Percentiles rank a stretch among this genome's conserved stretches.
phyloP scores from a whole-genome alignment of 139 green algal species.

The Ulvella scutata region DNA sequence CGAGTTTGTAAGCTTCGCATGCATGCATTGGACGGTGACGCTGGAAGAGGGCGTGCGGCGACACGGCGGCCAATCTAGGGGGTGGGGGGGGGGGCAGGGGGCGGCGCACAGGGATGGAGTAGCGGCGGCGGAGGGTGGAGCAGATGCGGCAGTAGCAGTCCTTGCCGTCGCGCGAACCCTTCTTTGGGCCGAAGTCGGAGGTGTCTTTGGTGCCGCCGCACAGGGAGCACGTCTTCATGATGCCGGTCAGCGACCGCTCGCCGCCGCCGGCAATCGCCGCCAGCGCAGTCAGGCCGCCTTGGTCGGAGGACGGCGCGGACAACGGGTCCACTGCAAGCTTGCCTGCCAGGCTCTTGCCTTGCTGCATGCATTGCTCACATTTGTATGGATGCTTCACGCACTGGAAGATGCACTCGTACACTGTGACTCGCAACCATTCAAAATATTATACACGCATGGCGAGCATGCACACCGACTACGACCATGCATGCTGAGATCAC shows the following conservation, averaged over 20 bases:
- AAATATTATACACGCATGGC: too few species aligned
- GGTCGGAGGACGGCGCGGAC: background rate
- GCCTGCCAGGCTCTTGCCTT: background rate
- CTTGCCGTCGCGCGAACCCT: background rate
- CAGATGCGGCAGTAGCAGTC: background rate
- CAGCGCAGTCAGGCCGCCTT: background rate
- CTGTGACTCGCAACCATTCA: too few species aligned
- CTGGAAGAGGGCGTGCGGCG: too few species aligned
- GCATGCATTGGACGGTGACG: too few species aligned
- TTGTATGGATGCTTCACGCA: background rate
- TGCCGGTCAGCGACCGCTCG: background rate
- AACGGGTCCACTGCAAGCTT: background rate
- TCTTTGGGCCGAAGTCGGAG: background rate
- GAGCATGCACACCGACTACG: too few species aligned
- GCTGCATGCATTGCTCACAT: background rate
- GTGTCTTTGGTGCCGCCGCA: background rate
- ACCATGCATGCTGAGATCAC: too few species aligned
- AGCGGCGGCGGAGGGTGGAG: background rate
- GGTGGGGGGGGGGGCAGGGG: too few species aligned
- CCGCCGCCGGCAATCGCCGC: background rate
- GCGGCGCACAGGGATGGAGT: background rate
- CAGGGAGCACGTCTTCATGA: background rate
- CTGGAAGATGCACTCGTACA: background rate
- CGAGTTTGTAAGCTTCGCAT: too few species aligned
- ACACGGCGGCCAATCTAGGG: too few species aligned